Percentiles rank a stretch among this genome's conserved stretches.
These are phyloP conservation scores for Trametopsis cervina DNA, from an alignment of 768 basidiomycete genomes.

Conservation along the genomic window DNA sequence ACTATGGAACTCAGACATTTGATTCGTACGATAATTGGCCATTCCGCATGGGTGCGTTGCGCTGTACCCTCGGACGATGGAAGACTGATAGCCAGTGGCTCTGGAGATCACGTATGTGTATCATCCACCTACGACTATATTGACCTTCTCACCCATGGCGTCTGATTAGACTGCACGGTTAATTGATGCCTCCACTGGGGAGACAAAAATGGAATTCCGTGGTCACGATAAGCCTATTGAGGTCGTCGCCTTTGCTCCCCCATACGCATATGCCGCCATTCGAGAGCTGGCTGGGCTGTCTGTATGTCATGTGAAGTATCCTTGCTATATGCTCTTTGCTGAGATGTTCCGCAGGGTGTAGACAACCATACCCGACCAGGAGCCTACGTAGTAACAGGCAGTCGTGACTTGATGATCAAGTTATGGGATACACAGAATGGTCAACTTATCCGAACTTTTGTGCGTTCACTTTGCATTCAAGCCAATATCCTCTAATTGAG, in stretches of 20 bases:
- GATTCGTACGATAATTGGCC: constrained; percentile 67
- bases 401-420: constrained; percentile 87
- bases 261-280: constrained; percentile 67
- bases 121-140: background rate
- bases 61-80: constrained; percentile 66
- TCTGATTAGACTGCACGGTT: constrained; percentile 60
- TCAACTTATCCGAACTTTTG: constrained; percentile 72
- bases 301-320: constrained; percentile 18
- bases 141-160: background rate
- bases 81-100: constrained; percentile 68
- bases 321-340: constrained; percentile 4
- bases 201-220: constrained; percentile 75
- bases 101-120: constrained; percentile 73
- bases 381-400: constrained; percentile 70
- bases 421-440: constrained; percentile 86
- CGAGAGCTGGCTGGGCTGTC: constrained; percentile 73
- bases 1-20: constrained; percentile 44
- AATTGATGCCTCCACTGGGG: constrained; percentile 67
- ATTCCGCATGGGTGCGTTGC: constrained; percentile 81
- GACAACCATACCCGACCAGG: constrained; percentile 44
- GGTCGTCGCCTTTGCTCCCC: constrained; percentile 73
- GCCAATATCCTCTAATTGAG: background rate
- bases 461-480: constrained; percentile 24
- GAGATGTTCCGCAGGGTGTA: constrained; percentile 33
- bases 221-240: constrained; percentile 89